A percentile compares a stretch with the other conserved stretches of the same genome.
Conservation (phyloP, 2,329 filamentous ascomycete genomes). For the Eurotiales sp. region DNA sequence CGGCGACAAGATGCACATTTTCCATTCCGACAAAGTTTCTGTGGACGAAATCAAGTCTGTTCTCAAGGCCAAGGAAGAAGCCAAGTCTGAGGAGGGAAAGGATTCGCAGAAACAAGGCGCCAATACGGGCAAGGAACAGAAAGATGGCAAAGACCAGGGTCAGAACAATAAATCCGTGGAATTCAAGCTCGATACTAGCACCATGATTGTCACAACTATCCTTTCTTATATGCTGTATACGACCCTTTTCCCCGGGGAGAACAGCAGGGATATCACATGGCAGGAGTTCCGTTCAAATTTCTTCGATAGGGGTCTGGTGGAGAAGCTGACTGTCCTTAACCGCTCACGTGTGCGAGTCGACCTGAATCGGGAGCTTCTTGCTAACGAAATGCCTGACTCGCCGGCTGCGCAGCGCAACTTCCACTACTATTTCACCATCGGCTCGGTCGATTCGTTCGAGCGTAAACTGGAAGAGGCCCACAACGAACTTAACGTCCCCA, state of each 20-base stretch:
- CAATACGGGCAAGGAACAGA: slow-evolving; percentile 21
- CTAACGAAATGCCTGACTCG: slow-evolving; percentile 71
- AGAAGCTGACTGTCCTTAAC: slow-evolving; percentile 81
- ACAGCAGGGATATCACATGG: slow-evolving; percentile 84
- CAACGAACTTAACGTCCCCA: slow-evolving; percentile 78
- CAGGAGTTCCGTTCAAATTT: slow-evolving; percentile 93
- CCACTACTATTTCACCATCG: slow-evolving; percentile 92
- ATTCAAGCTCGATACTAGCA: slow-evolving; percentile 53
- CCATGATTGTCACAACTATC: slow-evolving; percentile 56
- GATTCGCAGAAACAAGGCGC: slow-evolving; percentile 16
- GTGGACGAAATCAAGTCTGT: slow-evolving; percentile 6
- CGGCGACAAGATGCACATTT: not conserved
- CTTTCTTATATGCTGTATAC: slow-evolving; percentile 61
- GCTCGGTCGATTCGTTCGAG: slow-evolving; percentile 91
- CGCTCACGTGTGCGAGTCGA: slow-evolving; percentile 74
- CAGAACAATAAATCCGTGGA: slow-evolving; percentile 36
- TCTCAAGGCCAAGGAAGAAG: slow-evolving; percentile 1
- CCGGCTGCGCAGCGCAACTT: slow-evolving; percentile 65
- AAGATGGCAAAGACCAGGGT: slow-evolving; percentile 32
- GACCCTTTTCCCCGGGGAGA: slow-evolving; percentile 63
- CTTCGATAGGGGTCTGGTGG: slow-evolving; percentile 90
- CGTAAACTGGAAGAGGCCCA: slow-evolving; percentile 83
- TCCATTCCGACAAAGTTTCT: slow-evolving; percentile 2
- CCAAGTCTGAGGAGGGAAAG: not conserved
- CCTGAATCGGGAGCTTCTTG: slow-evolving; percentile 70